phyloP scores from a whole-genome alignment of 164 flowering plant genomes.

The Tetracentron sinense region DNA sequence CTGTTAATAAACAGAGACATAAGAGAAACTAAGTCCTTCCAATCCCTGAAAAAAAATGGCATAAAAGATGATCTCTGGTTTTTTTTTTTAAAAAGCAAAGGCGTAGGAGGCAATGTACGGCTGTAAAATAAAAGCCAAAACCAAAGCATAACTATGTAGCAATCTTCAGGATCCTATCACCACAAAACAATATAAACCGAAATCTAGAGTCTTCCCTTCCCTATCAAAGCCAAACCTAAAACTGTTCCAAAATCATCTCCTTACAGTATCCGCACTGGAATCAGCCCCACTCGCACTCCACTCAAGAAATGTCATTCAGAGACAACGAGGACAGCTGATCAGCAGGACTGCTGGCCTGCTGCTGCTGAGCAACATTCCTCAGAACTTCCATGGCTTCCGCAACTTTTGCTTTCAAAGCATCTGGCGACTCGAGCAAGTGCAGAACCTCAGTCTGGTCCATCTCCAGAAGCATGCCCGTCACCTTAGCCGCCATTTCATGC shows the following conservation, averaged over 20 bases:
- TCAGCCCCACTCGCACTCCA: too few relatives aligned
- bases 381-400: constrained; percentile 79
- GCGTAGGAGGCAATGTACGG: too few relatives aligned
- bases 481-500: constrained; percentile 70
- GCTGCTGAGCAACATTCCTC: constrained; percentile 54
- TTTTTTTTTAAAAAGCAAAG: too few relatives aligned
- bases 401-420: constrained; percentile 71
- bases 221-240: background rate
- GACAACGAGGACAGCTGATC: constrained; percentile 64
- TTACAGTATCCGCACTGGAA: too few relatives aligned
- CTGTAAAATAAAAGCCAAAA: too few relatives aligned
- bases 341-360: constrained; percentile 36
- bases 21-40: too few relatives aligned
- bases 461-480: constrained; percentile 85
- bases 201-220: background rate
- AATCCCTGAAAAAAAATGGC: too few relatives aligned
- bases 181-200: background rate
- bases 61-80: too few relatives aligned
- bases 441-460: constrained; percentile 87
- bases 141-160: background rate
- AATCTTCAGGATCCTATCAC: background rate
- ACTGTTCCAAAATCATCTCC: background rate
- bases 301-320: constrained; percentile 47
- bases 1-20: too few relatives aligned
- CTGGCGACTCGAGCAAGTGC: constrained; percentile 81